phyloP scores from a whole-genome alignment of 257 asterid species.

The Przewalskia tangutica region DNA sequence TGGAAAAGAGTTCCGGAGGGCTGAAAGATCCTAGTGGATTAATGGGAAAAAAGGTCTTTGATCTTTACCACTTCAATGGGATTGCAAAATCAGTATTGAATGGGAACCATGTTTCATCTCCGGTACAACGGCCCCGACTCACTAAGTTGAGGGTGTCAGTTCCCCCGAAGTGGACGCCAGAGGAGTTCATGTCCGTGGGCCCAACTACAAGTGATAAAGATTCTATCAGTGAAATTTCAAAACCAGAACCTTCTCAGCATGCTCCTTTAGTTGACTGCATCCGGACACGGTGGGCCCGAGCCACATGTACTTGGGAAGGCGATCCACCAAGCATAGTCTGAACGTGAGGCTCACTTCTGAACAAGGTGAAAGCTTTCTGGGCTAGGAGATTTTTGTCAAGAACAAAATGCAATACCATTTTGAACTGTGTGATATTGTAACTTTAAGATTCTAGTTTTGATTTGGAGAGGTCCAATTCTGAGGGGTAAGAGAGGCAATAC shows the following conservation, averaged over 20 bases:
- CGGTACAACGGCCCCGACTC: slow-evolving; percentile 73
- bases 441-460: slow-evolving; percentile 3
- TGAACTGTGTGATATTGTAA: slow-evolving; percentile 15
- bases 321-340: slow-evolving; percentile 73
- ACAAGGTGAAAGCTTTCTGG: neutral
- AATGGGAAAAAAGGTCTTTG: slow-evolving; percentile 79
- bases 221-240: slow-evolving; percentile 36
- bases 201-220: slow-evolving; percentile 23
- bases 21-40: slow-evolving; percentile 72
- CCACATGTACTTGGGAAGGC: slow-evolving; percentile 86
- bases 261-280: slow-evolving; percentile 91
- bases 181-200: slow-evolving; percentile 68
- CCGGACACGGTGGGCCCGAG: slow-evolving; percentile 85
- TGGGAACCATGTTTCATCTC: slow-evolving; percentile 48
- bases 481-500: neutral
- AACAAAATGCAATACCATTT: slow-evolving; percentile 2
- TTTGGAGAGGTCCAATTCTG: slow-evolving; percentile 4
- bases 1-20: slow-evolving; percentile 80
- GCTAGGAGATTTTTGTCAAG: neutral
- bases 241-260: slow-evolving; percentile 61
- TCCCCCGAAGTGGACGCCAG: slow-evolving; percentile 96
- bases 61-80: slow-evolving; percentile 90
- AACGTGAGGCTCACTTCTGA: neutral
- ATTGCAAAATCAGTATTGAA: slow-evolving; percentile 71
- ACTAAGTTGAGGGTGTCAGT: slow-evolving; percentile 79